Conservation (phyloP, 2,329 filamentous ascomycete species). For the Cladophialophora yegresii region DNA sequence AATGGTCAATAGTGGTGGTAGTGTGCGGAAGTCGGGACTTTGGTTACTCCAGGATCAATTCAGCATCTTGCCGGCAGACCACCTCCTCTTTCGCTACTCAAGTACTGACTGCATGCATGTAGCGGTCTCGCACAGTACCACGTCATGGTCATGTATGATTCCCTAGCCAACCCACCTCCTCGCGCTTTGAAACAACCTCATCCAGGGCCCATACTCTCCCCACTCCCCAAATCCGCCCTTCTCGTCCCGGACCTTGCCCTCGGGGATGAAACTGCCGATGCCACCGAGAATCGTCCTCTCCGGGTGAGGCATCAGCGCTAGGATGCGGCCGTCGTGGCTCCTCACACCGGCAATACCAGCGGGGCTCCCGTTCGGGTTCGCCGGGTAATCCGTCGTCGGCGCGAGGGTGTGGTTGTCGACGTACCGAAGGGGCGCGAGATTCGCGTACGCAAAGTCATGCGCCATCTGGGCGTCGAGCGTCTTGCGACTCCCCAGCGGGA, state of each 20-base stretch:
- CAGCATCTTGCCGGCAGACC: neutral
- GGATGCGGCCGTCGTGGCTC: slow-evolving; percentile 73
- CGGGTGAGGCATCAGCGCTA: slow-evolving; percentile 92
- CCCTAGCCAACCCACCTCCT: slow-evolving; percentile 76
- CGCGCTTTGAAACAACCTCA: slow-evolving; percentile 81
- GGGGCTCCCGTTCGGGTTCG: slow-evolving; percentile 85
- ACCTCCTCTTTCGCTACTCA: neutral
- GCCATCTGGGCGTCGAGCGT: slow-evolving; percentile 47
- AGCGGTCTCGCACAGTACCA: neutral
- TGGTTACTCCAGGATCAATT: neutral
- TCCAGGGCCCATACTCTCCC: slow-evolving; percentile 84
- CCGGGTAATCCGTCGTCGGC: slow-evolving; percentile 80
- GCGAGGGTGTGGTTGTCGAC: slow-evolving; percentile 74
- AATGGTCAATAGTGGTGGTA: neutral
- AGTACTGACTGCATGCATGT: neutral
- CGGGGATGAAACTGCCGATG: slow-evolving; percentile 73
- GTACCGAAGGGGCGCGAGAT: slow-evolving; percentile 77
- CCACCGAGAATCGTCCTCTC: slow-evolving; percentile 84
- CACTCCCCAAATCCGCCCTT: slow-evolving; percentile 55
- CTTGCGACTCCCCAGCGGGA: slow-evolving; percentile 3
- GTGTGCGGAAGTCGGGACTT: neutral
- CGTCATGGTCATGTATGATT: neutral
- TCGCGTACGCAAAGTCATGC: slow-evolving; percentile 59
- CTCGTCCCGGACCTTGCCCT: slow-evolving; percentile 47
- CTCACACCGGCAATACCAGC: slow-evolving; percentile 78